Base-by-base conservation (phyloP, 306 rosid species). In the Trifolium fragiferum region DNA sequence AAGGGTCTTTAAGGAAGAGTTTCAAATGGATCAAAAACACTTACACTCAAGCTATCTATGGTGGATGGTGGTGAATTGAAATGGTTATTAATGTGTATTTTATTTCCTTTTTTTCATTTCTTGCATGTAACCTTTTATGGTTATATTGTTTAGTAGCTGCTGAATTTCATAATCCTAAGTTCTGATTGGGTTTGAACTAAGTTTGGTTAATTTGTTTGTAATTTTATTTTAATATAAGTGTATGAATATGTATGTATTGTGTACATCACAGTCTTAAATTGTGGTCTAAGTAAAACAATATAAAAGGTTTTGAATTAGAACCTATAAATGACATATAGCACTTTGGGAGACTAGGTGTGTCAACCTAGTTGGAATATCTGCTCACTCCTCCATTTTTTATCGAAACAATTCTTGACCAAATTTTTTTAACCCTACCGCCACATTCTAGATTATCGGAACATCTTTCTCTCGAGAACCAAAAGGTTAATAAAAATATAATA, bases 11-110 rank as follows among this genome's bases (percentile, higher is more conserved):
- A 2, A 85, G 81, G 68, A 93, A 89, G 82, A 90, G 98, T 77
- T 80, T 90, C 40, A 86, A 80, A 73, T 90, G 98, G 98, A 86
- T 93, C 84, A 93, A 90, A 82, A 89, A 69, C 85, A 90, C 93
- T 30, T 93, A 30, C 77, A 74, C 87, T 6, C 92, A 90, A 66
- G 90, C 85, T 21, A 62, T 87, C 77, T 25, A 89, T 74, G 92
- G 91, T 74, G 92, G 91, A 76, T 84, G 89, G 90, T 49, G 92
- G 87, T 90, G 84, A 60, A 27, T 86, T 90, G 83, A 60, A 60
- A 27, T 13, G 19, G 19, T 60, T 14, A 30, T 60, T 27, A 27
- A 13, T 59, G 19, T 21, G 32, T 55, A 7, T 27, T 25, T 30
- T 59, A 2, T 12, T 14, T 25, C 3, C 32, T 13, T 25, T 58